phyloP scores from a whole-genome alignment of 2,329 filamentous ascomycete species.

The Herpotrichia juniperi region DNA sequence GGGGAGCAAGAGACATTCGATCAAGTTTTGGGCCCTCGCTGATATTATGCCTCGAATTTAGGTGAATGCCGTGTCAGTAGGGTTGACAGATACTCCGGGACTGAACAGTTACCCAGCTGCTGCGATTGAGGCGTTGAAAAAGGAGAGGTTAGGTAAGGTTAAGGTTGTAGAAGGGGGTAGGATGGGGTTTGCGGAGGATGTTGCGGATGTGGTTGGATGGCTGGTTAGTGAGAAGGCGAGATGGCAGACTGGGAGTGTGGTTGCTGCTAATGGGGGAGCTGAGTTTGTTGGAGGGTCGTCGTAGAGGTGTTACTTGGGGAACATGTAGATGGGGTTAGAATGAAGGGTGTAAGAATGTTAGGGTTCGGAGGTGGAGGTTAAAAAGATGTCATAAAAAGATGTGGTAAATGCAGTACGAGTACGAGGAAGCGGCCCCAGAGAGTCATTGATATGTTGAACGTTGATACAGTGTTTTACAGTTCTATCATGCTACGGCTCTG shows the following conservation, averaged over 20 bases:
- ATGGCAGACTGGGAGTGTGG: constrained; percentile 47
- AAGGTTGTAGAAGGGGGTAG: constrained; percentile 25
- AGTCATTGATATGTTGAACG: too few species aligned
- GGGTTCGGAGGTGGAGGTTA: neutral
- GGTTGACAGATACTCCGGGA: constrained; percentile 33
- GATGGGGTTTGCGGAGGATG: constrained; percentile 50
- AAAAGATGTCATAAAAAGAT: too few species aligned
- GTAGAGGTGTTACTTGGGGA: neutral
- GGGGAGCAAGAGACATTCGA: too few species aligned
- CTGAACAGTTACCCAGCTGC: constrained; percentile 16
- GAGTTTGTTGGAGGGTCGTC: constrained; percentile 25
- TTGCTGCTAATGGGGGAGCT: constrained; percentile 40
- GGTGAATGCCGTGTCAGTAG: constrained; percentile 37
- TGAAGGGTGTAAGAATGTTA: neutral
- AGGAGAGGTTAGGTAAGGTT: constrained; percentile 23
- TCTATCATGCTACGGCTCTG: too few species aligned
- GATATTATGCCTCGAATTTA: too few species aligned
- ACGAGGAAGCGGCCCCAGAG: too few species aligned
- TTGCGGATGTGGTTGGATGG: constrained; percentile 71
- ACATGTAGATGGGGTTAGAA: neutral
- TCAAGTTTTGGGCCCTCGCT: too few species aligned
- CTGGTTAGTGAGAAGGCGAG: constrained; percentile 40
- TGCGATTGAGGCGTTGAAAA: constrained; percentile 21
- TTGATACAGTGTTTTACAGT: too few species aligned
- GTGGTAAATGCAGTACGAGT: too few species aligned